Conservation (phyloP, 495 filamentous ascomycete species). For the Astrothelium subdiscretum region DNA sequence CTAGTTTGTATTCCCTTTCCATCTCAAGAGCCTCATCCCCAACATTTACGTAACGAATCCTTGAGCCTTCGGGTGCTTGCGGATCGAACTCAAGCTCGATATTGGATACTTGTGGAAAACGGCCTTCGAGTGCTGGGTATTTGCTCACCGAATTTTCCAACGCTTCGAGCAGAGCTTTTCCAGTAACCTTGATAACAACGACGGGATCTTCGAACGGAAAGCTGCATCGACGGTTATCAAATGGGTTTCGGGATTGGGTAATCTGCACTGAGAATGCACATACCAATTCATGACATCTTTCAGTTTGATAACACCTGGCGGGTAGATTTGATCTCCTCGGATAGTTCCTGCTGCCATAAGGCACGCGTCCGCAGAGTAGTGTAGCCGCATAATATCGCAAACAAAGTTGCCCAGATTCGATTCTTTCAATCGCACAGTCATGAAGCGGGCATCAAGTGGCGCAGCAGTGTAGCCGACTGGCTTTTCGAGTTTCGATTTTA, state of each 20-base stretch:
- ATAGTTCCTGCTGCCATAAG: constrained; percentile 86
- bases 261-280: neutral
- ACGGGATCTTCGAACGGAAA: constrained; percentile 92
- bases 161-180: constrained; percentile 57
- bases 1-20: constrained; percentile 50
- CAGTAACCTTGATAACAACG: constrained; percentile 57
- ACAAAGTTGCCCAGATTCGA: constrained; percentile 84
- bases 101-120: constrained; percentile 72
- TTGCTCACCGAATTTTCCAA: constrained; percentile 72
- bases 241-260: neutral
- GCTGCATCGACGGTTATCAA: constrained; percentile 48
- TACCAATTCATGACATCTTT: constrained; percentile 50
- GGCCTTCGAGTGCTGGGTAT: constrained; percentile 72
- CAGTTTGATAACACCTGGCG: constrained; percentile 60
- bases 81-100: constrained; percentile 63
- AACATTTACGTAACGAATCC: constrained; percentile 52
- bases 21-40: constrained; percentile 46
- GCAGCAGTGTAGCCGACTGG: constrained; percentile 70
- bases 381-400: constrained; percentile 76
- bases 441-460: constrained; percentile 75
- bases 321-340: constrained; percentile 78
- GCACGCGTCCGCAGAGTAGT: constrained; percentile 67
- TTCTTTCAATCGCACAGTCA: constrained; percentile 62
- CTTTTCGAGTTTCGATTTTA: constrained; percentile 66
- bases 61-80: constrained; percentile 41